These are phyloP conservation scores for Hygrophila difformis DNA, from an alignment of 257 asterid genomes.

Conservation along the genomic window DNA sequence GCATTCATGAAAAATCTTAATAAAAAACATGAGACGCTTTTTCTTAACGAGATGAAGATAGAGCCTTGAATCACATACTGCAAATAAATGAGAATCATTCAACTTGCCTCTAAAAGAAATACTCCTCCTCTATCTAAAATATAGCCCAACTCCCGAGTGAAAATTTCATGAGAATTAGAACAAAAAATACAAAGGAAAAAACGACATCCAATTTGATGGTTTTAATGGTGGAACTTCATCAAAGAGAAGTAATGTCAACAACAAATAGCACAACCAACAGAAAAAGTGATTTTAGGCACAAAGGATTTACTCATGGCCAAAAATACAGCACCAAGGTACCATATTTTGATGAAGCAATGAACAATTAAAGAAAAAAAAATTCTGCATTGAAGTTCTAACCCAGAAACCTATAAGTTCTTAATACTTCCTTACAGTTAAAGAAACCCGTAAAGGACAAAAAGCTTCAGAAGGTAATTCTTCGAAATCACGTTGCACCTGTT, in stretches of 20 bases:
- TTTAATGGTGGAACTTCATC: neutral
- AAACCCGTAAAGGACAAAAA: conserved; percentile 75
- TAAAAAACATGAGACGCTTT: neutral
- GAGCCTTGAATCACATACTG: conserved; percentile 4
- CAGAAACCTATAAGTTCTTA: conserved; percentile 14
- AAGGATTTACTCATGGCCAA: neutral
- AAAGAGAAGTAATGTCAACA: conserved; percentile 3
- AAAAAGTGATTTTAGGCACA: neutral
- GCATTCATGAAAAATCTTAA: neutral
- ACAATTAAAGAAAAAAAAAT: conserved; percentile 4
- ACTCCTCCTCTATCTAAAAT: conserved; percentile 6
- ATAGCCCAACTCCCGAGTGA: conserved; percentile 2
- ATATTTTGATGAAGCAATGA: conserved; percentile 7
- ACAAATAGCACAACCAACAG: no score
- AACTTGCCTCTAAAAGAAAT: conserved; percentile 5
- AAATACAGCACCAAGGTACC: conserved; percentile 4
- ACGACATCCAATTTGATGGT: neutral
- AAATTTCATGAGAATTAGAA: conserved; percentile 3
- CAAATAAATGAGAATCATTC: conserved; percentile 11
- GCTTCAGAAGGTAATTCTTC: conserved; percentile 99
- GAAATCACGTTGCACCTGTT: conserved; percentile 95
- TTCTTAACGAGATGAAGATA: conserved; percentile 9
- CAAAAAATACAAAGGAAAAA: conserved; percentile 3
- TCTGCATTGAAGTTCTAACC: conserved; percentile 1
- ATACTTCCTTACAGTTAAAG: conserved; percentile 66